Evolutionary conservation across 164 flowering plant species (phyloP).

Genomic region (Aristolochia fimbriata): DNA sequence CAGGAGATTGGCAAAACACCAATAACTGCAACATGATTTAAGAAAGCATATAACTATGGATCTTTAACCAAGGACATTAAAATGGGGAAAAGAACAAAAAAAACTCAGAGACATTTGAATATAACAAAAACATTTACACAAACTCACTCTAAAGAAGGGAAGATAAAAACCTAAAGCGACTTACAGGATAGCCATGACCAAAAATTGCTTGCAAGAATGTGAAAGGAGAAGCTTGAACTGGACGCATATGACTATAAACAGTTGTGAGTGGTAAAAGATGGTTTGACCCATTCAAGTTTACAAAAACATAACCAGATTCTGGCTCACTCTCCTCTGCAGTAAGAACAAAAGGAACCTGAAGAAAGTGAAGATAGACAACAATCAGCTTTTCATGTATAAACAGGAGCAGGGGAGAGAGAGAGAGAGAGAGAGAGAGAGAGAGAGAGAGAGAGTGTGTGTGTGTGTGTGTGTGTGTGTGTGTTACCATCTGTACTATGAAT

Average conservation of each 20-base stretch:
- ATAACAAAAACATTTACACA: not conserved
- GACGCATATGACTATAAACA: slow-evolving; percentile 62
- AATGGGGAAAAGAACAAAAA: not conserved
- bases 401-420: too few species aligned
- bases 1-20: not conserved
- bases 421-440: too few species aligned
- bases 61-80: not conserved
- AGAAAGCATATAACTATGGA: not conserved
- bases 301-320: slow-evolving; percentile 37
- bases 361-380: not conserved
- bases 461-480: too few species aligned
- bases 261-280: slow-evolving; percentile 77
- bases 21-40: not conserved
- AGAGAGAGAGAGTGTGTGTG: too few species aligned
- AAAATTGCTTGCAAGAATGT: slow-evolving; percentile 68
- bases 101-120: not conserved
- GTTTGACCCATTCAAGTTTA: slow-evolving; percentile 64
- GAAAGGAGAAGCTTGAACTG: slow-evolving; percentile 48
- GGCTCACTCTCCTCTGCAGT: slow-evolving; percentile 40
- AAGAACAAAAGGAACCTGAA: slow-evolving; percentile 86
- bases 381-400: not conserved
- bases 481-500: too few species aligned
- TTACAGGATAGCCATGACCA: slow-evolving; percentile 77
- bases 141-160: not conserved
- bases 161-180: slow-evolving; percentile 12